Conservation (phyloP, 257 asterid genomes). For the Knoxia roxburghii region DNA sequence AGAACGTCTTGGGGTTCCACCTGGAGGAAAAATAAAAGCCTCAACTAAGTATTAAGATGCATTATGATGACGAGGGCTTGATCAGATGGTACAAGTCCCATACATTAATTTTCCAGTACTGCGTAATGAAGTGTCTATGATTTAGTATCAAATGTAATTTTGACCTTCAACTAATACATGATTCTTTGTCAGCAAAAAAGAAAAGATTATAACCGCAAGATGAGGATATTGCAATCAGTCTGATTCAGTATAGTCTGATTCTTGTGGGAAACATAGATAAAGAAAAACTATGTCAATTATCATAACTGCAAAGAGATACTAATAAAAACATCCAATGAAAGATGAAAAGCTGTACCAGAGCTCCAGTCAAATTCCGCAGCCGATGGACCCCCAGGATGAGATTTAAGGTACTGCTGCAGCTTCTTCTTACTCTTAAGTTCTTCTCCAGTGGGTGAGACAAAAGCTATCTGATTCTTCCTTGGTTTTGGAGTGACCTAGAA, state of each 20-base stretch:
- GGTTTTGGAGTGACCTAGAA: slow-evolving; percentile 15
- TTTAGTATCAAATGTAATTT: no score
- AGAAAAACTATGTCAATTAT: no score
- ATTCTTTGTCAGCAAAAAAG: no score
- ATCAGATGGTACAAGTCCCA: neutral
- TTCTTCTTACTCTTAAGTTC: slow-evolving; percentile 60
- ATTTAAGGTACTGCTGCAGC: slow-evolving; percentile 56
- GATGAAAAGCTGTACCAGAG: slow-evolving; percentile 24
- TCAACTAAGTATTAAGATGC: neutral
- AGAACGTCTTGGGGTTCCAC: slow-evolving; percentile 64
- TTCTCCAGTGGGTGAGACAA: slow-evolving; percentile 55
- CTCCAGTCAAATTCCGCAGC: slow-evolving; percentile 52
- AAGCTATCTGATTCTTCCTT: slow-evolving; percentile 27
- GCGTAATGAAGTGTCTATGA: no score
- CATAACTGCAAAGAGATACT: neutral
- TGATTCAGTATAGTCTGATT: no score
- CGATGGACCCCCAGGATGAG: slow-evolving; percentile 57
- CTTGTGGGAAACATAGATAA: no score
- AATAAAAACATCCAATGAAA: no score
- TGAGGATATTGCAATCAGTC: no score
- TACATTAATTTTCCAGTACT: no score
- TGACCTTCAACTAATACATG: no score
- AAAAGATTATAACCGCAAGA: no score
- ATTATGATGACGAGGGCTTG: neutral
- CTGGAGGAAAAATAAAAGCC: slow-evolving; percentile 22